Conservation (phyloP, 1,139 yeast species). For the Chernovozyma aurita region DNA sequence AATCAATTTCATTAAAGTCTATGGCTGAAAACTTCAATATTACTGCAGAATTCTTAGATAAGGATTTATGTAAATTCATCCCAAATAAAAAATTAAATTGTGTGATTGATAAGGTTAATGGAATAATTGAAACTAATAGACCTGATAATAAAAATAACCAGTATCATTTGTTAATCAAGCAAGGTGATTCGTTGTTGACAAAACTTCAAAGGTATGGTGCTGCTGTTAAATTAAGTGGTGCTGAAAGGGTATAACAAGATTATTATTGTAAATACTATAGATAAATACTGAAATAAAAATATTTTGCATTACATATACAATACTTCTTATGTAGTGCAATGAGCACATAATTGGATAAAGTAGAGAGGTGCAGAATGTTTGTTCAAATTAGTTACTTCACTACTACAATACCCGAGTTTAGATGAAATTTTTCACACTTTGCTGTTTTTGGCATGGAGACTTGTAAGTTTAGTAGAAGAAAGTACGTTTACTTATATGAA, state of each 20-base stretch:
- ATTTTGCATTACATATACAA: too few species aligned
- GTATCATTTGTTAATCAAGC: constrained; percentile 82
- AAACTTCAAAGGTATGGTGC: constrained; percentile 96
- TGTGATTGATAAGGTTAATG: constrained; percentile 92
- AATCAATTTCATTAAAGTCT: constrained; percentile 79
- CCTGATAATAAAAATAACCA: constrained; percentile 96
- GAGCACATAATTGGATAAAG: background rate
- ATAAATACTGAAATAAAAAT: background rate
- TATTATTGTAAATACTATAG: background rate
- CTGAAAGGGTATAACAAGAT: constrained; percentile 51
- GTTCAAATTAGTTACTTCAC: background rate
- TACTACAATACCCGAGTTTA: background rate
- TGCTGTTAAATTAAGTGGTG: constrained; percentile 91
- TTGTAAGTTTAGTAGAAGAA: background rate
- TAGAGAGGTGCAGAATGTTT: background rate
- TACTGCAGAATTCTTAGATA: constrained; percentile 72
- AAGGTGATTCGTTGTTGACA: constrained; percentile 89
- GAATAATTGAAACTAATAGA: constrained; percentile 91
- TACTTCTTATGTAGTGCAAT: background rate
- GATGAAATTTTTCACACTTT: background rate
- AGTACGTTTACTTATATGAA: background rate
- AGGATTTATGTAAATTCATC: constrained; percentile 83
- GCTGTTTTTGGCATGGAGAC: background rate
- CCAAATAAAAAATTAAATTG: constrained; percentile 93
- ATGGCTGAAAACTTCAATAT: constrained; percentile 96